Evolutionary conservation across 2,329 filamentous ascomycete species (phyloP), one percentile per base, ranked within the genome.

Genomic region (Parafenestella ontariensis): DNA sequence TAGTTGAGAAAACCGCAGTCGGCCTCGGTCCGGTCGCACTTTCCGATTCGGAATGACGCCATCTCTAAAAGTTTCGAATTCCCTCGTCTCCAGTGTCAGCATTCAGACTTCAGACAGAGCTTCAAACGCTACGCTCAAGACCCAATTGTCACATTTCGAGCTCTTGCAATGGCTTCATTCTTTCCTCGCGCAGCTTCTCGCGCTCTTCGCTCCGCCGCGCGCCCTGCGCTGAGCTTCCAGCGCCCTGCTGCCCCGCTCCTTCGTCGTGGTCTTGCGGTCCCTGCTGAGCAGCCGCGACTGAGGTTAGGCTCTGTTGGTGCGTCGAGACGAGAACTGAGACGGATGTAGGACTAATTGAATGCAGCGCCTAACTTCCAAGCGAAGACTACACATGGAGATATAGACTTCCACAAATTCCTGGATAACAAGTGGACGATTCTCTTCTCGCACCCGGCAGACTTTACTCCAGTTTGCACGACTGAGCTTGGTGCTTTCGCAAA

Each of bases 401-500:
- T 94, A 70, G 56, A 63, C 44, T 92, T 94, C 82, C 89, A 93
- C 78, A 83, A 92, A 77, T 93, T 89, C 80, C 85, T 93, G 62
- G 88, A 87, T 71, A 83, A 89, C 81, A 88, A 84, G 71, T 94
- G 91, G 91, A 87, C 89, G 54, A 85, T 95, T 62, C 82, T 95
- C 67, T 94, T 95, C 83, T 92, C 89, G 28, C 91, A 94, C 81
- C 91, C 91, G 3, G 89, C 79, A 55, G 93, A 96, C 79, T 96
- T 91, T 83, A 96, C 93, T 1, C 93, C 93, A 49, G 93, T 96
- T 56, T 97, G 93, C 85, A 97, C 93, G 62, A 97, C 92, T 49
- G 93, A 97, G 82, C 89, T 97, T 59, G 93, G 92, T 60, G 92
- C 92, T 56, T 96, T 97, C 71, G 90, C 92, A 67, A 95, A 93